Evolutionary conservation across 495 filamentous ascomycete species (phyloP).

Genomic region (Articulospora tetracladia): DNA sequence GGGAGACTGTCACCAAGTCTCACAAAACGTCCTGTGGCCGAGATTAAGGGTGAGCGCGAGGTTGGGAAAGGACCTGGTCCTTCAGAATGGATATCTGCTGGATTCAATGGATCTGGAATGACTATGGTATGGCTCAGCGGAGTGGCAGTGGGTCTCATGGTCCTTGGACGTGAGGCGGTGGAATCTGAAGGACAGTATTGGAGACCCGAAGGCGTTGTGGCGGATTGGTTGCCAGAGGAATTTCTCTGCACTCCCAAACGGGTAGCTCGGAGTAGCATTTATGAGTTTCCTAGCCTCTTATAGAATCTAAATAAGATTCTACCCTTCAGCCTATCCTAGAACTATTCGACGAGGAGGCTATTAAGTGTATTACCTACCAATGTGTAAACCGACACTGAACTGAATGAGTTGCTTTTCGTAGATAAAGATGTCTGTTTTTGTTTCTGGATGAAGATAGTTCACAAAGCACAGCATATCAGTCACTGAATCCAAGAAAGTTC

Average conservation of each 20-base stretch:
- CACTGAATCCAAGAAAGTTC: too few relatives aligned
- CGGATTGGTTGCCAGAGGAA: not conserved
- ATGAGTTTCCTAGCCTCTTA: not conserved
- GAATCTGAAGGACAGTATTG: not conserved
- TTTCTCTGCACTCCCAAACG: not conserved
- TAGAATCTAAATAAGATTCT: too few relatives aligned
- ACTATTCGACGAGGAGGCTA: too few relatives aligned
- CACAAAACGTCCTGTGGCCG: conserved; percentile 20
- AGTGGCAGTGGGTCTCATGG: conserved; percentile 34
- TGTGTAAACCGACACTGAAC: too few relatives aligned
- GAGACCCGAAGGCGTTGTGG: not conserved
- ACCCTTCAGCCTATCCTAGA: too few relatives aligned
- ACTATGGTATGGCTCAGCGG: conserved; percentile 43
- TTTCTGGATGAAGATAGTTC: too few relatives aligned
- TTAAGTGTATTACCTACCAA: too few relatives aligned
- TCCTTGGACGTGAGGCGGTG: not conserved
- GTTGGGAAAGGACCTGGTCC: not conserved
- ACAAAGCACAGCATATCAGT: too few relatives aligned
- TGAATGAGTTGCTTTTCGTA: too few relatives aligned
- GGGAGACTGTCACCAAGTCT: conserved; percentile 33
- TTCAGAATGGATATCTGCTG: conserved; percentile 43
- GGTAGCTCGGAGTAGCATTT: not conserved
- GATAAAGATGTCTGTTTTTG: too few relatives aligned
- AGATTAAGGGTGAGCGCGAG: not conserved
- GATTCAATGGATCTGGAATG: conserved; percentile 46